Evolutionary conservation across 78 protist genomes (phyloP), one percentile per base, ranked within the genome.

Genomic region (Monosiga brevicollis): DNA sequence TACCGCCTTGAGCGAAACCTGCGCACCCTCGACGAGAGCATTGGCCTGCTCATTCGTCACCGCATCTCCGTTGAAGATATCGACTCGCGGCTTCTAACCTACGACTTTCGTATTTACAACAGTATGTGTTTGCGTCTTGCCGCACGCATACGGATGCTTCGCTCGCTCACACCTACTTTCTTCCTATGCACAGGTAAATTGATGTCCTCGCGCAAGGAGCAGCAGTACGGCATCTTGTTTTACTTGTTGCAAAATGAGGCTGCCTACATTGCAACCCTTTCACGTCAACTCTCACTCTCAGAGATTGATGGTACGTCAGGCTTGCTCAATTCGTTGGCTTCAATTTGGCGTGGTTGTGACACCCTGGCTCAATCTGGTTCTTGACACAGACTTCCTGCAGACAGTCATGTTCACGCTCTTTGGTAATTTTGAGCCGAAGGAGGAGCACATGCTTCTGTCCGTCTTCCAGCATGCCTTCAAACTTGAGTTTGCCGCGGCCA

Each of bases 341-440:
- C 29, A 6, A 49, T 20, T 6, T 49, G 6, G 62, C 15, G 62
- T 49, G 62, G 6, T 6, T 49, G 62, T 49, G 62, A n/a, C n/a
- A n/a, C 62, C 62, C 15, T 49, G 62, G 62, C 15, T 15, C 62
- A 49, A 20, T 49, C 62, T 49, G 62, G 29, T 49, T 15, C 6
- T 49, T 49, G 29, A 20, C 62, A 15, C 62, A 49, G 62, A 2
- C 10, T 37, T 81, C 39, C 54, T 90, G 22, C 93, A 90, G 79
- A 85, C 87, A 0, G 88, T 90, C 37, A 87, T 87, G 90, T 90
- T 90, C 43, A 87, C 93, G 55, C 82, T 90, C 40, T 90, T 49
- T 49, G 62, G 62, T 6, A 49, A 6, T 15, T 49, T 20, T n/a
- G 91, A 85, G 41, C 86, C 88, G 79, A 79, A 86, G 9, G 94